phyloP scores from a whole-genome alignment of 1,139 yeast species.

The Pichia sp. region DNA sequence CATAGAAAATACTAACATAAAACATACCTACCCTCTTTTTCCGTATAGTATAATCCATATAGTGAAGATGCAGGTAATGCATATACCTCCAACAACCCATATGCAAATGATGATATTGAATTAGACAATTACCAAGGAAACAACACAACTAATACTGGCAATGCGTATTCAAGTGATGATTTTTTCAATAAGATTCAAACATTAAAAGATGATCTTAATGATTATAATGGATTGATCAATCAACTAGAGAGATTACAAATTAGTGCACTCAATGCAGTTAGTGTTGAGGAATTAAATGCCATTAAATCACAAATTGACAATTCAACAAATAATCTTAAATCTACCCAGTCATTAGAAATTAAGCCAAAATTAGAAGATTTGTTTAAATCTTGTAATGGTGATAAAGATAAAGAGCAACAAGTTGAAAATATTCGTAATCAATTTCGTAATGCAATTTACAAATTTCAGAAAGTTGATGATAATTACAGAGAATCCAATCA shows the following conservation, averaged over 20 bases:
- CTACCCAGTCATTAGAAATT: slow-evolving; percentile 61
- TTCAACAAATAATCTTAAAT: slow-evolving; percentile 70
- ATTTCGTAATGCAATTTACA: slow-evolving; percentile 80
- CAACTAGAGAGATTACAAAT: slow-evolving; percentile 78
- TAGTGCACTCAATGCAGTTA: slow-evolving; percentile 76
- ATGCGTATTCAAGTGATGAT: slow-evolving; percentile 14
- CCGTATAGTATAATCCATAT: slow-evolving; percentile 8
- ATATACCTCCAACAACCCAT: slow-evolving; percentile 20
- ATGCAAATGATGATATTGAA: slow-evolving; percentile 24
- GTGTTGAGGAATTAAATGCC: slow-evolving; percentile 69
- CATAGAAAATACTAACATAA: not conserved
- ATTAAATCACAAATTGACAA: slow-evolving; percentile 72
- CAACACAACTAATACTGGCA: not conserved
- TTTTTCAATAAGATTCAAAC: slow-evolving; percentile 81
- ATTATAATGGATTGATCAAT: slow-evolving; percentile 70
- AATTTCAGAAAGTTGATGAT: slow-evolving; percentile 80
- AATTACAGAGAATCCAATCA: slow-evolving; percentile 79
- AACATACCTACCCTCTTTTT: not conserved
- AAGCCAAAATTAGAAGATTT: slow-evolving; percentile 71
- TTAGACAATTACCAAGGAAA: slow-evolving; percentile 11
- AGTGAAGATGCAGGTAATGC: slow-evolving; percentile 18
- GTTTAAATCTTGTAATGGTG: slow-evolving; percentile 65
- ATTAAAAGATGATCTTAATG: slow-evolving; percentile 72
- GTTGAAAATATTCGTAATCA: slow-evolving; percentile 84
- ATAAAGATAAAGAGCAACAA: slow-evolving; percentile 79